Conservation (phyloP, 1,284 basidiomycete species). For the Wallemia hederae region DNA sequence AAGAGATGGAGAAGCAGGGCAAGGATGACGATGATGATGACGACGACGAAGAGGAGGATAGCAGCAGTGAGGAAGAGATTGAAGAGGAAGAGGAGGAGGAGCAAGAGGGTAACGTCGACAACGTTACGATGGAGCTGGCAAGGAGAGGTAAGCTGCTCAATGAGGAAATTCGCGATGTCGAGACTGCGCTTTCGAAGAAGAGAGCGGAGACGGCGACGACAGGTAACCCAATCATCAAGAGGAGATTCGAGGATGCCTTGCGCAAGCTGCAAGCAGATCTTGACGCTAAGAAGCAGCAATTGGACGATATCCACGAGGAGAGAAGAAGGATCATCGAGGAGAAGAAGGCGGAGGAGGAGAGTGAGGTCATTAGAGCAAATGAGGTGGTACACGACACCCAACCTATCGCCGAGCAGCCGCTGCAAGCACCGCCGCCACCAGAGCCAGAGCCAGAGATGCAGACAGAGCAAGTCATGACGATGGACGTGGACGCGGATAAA, state of each 20-base stretch:
- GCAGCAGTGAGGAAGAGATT: neutral
- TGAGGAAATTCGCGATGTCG: conserved; percentile 66
- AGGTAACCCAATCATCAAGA: conserved; percentile 65
- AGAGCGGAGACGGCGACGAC: conserved; percentile 55
- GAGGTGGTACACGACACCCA: neutral
- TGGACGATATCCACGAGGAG: neutral
- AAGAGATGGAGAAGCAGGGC: neutral
- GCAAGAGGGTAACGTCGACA: conserved; percentile 36
- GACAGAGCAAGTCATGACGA: neutral
- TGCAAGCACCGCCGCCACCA: neutral
- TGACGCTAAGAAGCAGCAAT: conserved; percentile 30
- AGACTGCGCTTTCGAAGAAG: conserved; percentile 64
- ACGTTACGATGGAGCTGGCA: conserved; percentile 14
- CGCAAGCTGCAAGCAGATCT: conserved; percentile 61
- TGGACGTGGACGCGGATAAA: neutral
- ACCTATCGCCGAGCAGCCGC: too few species aligned
- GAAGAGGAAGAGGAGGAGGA: conserved; percentile 29
- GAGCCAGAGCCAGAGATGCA: neutral
- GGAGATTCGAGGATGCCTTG: conserved; percentile 75
- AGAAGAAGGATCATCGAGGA: neutral
- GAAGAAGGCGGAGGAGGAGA: neutral
- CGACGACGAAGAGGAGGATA: conserved; percentile 25
- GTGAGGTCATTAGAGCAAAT: neutral
- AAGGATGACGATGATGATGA: conserved; percentile 21
- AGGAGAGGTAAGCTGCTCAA: conserved; percentile 51